Conservation (phyloP, 768 basidiomycete genomes). For the Kwoniella botswanensis region DNA sequence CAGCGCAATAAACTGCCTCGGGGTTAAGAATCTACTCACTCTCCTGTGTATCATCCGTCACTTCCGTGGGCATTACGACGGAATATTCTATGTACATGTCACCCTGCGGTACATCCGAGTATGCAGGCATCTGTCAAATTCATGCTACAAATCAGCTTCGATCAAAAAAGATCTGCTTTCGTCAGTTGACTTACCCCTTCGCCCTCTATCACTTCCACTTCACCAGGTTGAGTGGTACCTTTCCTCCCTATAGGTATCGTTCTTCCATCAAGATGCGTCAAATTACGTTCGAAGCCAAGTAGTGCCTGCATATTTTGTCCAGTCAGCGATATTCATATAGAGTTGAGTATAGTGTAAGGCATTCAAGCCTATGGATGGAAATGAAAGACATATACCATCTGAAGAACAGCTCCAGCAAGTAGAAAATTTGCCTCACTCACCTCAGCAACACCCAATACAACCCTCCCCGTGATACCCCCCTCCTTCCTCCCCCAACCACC, state of each 20-base stretch:
- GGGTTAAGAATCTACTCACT: constrained; percentile 67
- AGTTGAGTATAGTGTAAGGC: neutral
- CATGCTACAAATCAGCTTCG: constrained; percentile 11
- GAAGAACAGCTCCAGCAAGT: no score
- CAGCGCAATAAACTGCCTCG: no score
- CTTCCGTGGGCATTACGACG: constrained; percentile 79
- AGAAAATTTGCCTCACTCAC: constrained; percentile 60
- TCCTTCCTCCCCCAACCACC: constrained; percentile 91
- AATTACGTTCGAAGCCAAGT: constrained; percentile 90
- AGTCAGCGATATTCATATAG: constrained; percentile 17
- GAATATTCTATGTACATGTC: constrained; percentile 92
- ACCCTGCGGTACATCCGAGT: constrained; percentile 61
- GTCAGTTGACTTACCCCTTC: constrained; percentile 81
- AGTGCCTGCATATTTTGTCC: constrained; percentile 68
- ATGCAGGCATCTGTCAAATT: constrained; percentile 54
- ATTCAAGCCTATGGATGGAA: no score
- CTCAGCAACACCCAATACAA: constrained; percentile 89
- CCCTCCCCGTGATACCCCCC: constrained; percentile 85
- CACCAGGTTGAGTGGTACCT: constrained; percentile 89
- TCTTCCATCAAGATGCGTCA: constrained; percentile 91
- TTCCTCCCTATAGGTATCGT: constrained; percentile 70
- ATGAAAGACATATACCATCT: no score
- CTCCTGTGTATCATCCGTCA: constrained; percentile 70
- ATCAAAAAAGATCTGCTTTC: constrained; percentile 28
- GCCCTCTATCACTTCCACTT: constrained; percentile 78